Conservation (phyloP, 306 rosid species). For the Trifolium dubium region DNA sequence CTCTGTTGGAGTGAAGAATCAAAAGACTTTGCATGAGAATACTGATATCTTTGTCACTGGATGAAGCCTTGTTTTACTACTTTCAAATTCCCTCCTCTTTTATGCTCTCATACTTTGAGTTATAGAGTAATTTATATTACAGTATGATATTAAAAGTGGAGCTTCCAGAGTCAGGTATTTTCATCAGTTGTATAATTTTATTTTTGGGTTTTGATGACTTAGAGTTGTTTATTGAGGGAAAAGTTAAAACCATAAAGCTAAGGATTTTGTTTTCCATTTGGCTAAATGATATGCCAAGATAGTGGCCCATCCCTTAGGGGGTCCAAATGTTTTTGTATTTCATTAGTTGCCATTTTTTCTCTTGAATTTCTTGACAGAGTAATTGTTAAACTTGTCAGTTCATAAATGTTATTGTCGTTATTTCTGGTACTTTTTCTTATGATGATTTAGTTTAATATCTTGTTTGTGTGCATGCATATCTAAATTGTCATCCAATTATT, state of each 20-base stretch:
- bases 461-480: not conserved
- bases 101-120: conserved; percentile 44
- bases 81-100: conserved; percentile 44
- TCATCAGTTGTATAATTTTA: conserved; percentile 74
- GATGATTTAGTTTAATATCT: conserved; percentile 9
- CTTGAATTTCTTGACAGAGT: conserved; percentile 50
- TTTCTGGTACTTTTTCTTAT: conserved; percentile 8
- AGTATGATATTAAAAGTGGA: conserved; percentile 64
- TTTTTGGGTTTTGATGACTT: conserved; percentile 57
- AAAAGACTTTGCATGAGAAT: conserved; percentile 40
- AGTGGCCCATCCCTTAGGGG: conserved; percentile 63
- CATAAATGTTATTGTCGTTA: conserved; percentile 53
- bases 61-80: conserved; percentile 50
- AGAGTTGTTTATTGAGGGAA: conserved; percentile 71
- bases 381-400: conserved; percentile 57
- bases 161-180: conserved; percentile 66
- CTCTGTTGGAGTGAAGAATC: conserved; percentile 52
- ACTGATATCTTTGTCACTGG: conserved; percentile 43
- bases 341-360: conserved; percentile 58
- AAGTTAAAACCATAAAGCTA: conserved; percentile 62
- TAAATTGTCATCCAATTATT: not conserved
- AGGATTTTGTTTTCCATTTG: conserved; percentile 72
- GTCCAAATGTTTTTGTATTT: conserved; percentile 63
- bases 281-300: conserved; percentile 56
- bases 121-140: conserved; percentile 61